These are phyloP conservation scores for Yamadazyma mexicana DNA, from an alignment of 1,139 yeast genomes.

Conservation along the genomic window DNA sequence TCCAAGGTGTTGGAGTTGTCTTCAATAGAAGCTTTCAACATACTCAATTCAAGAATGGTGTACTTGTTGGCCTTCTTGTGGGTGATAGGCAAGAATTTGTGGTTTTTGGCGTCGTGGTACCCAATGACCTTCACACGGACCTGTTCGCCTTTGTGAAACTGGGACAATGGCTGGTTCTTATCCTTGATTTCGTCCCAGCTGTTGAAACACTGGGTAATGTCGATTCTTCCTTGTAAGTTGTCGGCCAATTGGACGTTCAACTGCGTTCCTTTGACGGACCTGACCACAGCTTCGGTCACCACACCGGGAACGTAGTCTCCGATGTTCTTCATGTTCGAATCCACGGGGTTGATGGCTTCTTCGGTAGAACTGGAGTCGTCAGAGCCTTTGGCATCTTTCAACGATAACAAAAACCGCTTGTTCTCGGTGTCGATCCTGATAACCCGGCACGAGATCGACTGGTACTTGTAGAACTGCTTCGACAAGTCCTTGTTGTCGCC, in stretches of 20 bases:
- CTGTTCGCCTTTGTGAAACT: constrained; percentile 58
- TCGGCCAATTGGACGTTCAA: constrained; percentile 77
- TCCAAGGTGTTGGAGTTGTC: constrained; percentile 24
- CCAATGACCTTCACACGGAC: constrained; percentile 74
- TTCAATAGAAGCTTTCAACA: constrained; percentile 36
- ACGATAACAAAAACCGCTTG: constrained; percentile 65
- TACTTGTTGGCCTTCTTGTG: constrained; percentile 56
- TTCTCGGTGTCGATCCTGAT: constrained; percentile 66
- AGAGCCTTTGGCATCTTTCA: constrained; percentile 34
- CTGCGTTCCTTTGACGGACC: constrained; percentile 70
- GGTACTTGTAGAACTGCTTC: constrained; percentile 57
- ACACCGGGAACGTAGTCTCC: constrained; percentile 62
- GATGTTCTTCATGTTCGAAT: constrained; percentile 43
- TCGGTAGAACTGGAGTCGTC: constrained; percentile 25
- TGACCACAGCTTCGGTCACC: constrained; percentile 59
- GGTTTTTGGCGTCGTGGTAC: constrained; percentile 70
- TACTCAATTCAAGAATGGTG: constrained; percentile 65
- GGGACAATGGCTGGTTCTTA: constrained; percentile 56
- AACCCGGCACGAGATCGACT: constrained; percentile 68
- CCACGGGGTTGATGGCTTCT: constrained; percentile 57
- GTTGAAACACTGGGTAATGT: constrained; percentile 70
- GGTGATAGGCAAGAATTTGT: constrained; percentile 67
- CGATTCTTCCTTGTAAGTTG: constrained; percentile 78
- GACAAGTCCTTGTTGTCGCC: constrained; percentile 54
- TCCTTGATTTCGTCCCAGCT: constrained; percentile 56